Conservation (phyloP, 1,284 basidiomycete genomes). For the Marasmius sp. region DNA sequence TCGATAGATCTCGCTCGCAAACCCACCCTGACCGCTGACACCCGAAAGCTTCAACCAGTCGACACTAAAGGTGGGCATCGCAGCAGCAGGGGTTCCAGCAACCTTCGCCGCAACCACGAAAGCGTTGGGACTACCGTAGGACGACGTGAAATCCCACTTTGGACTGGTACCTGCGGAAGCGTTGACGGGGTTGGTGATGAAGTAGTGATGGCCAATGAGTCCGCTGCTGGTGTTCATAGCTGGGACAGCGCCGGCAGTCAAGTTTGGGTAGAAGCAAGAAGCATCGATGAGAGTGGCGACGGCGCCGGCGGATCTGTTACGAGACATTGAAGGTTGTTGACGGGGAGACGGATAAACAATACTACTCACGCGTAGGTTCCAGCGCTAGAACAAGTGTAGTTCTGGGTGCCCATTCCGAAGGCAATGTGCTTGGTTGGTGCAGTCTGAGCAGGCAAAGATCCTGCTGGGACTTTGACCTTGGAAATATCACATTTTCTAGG, state of each 20-base stretch:
- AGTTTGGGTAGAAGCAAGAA: not conserved
- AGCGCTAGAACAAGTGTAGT: slow-evolving; percentile 5
- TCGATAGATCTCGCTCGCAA: not conserved
- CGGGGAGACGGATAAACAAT: not conserved
- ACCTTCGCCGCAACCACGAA: not conserved
- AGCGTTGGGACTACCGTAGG: not conserved
- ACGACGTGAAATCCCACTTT: slow-evolving; percentile 2
- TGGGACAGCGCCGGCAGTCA: not conserved
- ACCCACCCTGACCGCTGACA: not conserved
- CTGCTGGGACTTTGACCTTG: not conserved
- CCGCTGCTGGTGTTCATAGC: not conserved
- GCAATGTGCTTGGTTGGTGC: not conserved
- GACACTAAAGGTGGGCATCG: not conserved
- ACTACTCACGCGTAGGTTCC: slow-evolving; percentile 4
- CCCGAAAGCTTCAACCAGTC: not conserved
- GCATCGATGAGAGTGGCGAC: slow-evolving; percentile 1
- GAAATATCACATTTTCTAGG: not conserved
- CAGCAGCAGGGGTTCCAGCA: not conserved
- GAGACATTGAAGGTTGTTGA: not conserved
- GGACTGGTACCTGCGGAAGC: not conserved
- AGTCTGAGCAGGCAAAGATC: not conserved
- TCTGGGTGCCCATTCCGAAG: slow-evolving; percentile 3
- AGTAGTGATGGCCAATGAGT: slow-evolving; percentile 4
- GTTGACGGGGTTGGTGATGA: slow-evolving; percentile 5
- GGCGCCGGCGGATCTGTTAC: not conserved